phyloP scores from a whole-genome alignment of 1,139 yeast species.

The Komagataea norvegica region DNA sequence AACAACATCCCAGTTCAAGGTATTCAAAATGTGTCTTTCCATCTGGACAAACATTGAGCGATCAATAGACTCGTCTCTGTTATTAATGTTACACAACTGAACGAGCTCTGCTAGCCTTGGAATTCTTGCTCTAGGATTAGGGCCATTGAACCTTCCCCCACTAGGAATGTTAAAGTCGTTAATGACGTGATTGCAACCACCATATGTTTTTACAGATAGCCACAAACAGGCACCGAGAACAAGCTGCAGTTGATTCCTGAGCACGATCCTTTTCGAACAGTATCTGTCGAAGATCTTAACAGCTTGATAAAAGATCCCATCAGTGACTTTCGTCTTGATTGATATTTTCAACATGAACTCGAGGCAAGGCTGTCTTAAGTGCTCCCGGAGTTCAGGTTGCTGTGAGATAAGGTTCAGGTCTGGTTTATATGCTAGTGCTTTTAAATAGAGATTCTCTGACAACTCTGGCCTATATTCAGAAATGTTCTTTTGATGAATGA shows the following conservation, averaged over 20 bases:
- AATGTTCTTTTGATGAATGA: constrained; percentile 41
- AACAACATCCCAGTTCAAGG: constrained; percentile 57
- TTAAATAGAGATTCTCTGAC: constrained; percentile 37
- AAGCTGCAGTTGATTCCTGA: constrained; percentile 57
- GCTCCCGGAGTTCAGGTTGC: constrained; percentile 57
- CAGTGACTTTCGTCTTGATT: constrained; percentile 53
- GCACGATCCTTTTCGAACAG: constrained; percentile 58
- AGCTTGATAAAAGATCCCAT: constrained; percentile 55
- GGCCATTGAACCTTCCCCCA: constrained; percentile 61
- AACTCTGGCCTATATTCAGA: constrained; percentile 53
- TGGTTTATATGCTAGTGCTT: constrained; percentile 39
- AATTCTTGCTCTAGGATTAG: constrained; percentile 60
- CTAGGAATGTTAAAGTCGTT: constrained; percentile 43
- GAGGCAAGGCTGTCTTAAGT: constrained; percentile 45
- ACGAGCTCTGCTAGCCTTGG: constrained; percentile 61
- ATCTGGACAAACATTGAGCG: constrained; percentile 50
- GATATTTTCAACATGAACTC: constrained; percentile 57
- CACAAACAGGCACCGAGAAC: constrained; percentile 64
- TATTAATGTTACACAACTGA: constrained; percentile 43
- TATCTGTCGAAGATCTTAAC: constrained; percentile 60
- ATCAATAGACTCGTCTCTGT: constrained; percentile 36
- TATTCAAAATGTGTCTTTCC: constrained; percentile 50
- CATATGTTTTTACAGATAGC: constrained; percentile 60
- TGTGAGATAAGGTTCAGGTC: constrained; percentile 52
- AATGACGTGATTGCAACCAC: constrained; percentile 67